phyloP scores from a whole-genome alignment of 2,329 filamentous ascomycete genomes.

The Cladorrhinum sp. region DNA sequence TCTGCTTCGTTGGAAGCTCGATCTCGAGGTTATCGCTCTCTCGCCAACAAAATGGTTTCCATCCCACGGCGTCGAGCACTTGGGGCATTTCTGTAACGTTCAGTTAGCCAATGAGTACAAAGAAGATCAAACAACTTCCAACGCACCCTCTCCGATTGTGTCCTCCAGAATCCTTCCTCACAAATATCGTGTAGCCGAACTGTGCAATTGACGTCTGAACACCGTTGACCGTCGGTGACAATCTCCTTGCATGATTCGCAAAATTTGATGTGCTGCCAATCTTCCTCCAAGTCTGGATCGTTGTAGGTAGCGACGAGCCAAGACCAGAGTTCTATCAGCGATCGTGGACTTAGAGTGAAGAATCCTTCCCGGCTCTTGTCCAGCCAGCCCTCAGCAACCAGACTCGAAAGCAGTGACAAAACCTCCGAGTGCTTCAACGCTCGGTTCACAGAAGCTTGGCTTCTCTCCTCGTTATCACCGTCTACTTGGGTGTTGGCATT shows the following conservation, averaged over 20 bases:
- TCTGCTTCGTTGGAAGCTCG: conserved; percentile 46
- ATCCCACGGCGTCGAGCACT: conserved; percentile 52
- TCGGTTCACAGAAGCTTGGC: conserved; percentile 40
- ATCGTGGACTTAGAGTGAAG: conserved; percentile 73
- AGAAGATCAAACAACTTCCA: neutral
- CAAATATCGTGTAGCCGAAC: conserved; percentile 76
- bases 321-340: conserved; percentile 76
- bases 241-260: conserved; percentile 89
- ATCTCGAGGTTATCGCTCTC: conserved; percentile 53
- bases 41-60: conserved; percentile 53
- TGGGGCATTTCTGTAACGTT: conserved; percentile 57
- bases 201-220: conserved; percentile 63
- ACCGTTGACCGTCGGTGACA: conserved; percentile 80
- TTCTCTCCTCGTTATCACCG: conserved; percentile 30
- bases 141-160: conserved; percentile 45
- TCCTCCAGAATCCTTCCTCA: conserved; percentile 68
- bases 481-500: conserved; percentile 12
- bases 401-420: conserved; percentile 63
- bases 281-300: conserved; percentile 60
- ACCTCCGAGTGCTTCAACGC: conserved; percentile 75
- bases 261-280: conserved; percentile 74
- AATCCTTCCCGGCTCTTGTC: conserved; percentile 69
- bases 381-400: conserved; percentile 83
- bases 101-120: neutral
- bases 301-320: conserved; percentile 94